Evolutionary conservation across 495 filamentous ascomycete genomes (phyloP).

Genomic region (Penicillium mononematosum): DNA sequence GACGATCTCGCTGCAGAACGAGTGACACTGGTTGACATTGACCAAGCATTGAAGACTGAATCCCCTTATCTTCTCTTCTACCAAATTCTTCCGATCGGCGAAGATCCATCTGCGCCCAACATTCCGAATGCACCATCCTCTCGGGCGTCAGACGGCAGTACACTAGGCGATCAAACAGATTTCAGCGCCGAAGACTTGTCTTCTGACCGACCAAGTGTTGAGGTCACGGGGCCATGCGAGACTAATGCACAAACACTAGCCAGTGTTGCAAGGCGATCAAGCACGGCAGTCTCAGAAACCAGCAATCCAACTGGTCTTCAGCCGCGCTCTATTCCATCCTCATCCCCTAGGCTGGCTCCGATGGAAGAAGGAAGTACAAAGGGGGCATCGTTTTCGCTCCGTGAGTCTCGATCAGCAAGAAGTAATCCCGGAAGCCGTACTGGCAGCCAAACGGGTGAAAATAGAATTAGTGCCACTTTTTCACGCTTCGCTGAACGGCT

Average conservation of each 20-base stretch:
- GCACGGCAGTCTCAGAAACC: constrained; percentile 33
- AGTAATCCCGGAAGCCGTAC: constrained; percentile 62
- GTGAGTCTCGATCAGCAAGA: constrained; percentile 56
- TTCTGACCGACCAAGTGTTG: constrained; percentile 43
- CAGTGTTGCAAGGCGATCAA: constrained; percentile 23
- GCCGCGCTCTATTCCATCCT: constrained; percentile 47
- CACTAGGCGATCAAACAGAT: constrained; percentile 9
- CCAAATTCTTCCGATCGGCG: constrained; percentile 83
- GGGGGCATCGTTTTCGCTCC: constrained; percentile 54
- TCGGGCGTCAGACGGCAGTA: constrained; percentile 39
- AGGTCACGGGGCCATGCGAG: constrained; percentile 37
- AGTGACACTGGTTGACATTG: constrained; percentile 73
- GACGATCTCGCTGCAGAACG: constrained; percentile 78
- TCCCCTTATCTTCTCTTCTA: constrained; percentile 95
- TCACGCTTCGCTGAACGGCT: constrained; percentile 59
- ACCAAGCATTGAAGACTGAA: constrained; percentile 72
- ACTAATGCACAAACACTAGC: constrained; percentile 1
- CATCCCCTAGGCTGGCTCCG: constrained; percentile 44
- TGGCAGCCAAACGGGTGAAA: constrained; percentile 65
- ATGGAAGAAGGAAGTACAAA: constrained; percentile 52
- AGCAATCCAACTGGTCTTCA: constrained; percentile 36
- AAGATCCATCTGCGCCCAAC: constrained; percentile 57
- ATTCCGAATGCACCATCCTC: constrained; percentile 56
- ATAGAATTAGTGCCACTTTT: constrained; percentile 63
- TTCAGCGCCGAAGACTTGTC: constrained; percentile 21